Evolutionary conservation across 2,329 filamentous ascomycete species (phyloP).

Genomic region (Colletotrichum noveboracense): DNA sequence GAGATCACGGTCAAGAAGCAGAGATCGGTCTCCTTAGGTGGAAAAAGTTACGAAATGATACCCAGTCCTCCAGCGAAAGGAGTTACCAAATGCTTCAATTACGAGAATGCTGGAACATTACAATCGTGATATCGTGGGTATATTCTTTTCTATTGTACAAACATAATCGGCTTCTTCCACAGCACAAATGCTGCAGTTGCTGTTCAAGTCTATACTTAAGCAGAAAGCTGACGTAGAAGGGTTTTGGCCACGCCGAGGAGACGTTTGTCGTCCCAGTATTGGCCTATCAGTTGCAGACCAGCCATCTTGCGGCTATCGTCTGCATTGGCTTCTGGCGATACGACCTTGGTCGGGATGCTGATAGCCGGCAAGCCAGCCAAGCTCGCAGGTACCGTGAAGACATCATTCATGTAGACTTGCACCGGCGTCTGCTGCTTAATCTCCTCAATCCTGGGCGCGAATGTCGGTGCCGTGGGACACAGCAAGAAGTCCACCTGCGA

Average conservation of each 20-base stretch:
- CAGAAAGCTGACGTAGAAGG: conserved; percentile 37
- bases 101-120: background rate
- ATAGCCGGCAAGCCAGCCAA: conserved; percentile 89
- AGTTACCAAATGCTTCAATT: background rate
- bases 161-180: background rate
- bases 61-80: background rate
- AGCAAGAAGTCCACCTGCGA: conserved; percentile 83
- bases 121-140: background rate
- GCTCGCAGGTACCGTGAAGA: conserved; percentile 94
- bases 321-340: conserved; percentile 41
- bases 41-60: background rate
- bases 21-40: conserved; percentile 1
- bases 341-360: conserved; percentile 81
- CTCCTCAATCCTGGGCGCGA: conserved; percentile 69
- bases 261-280: conserved; percentile 76
- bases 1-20: conserved; percentile 19
- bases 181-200: background rate
- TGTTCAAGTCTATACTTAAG: background rate
- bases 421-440: conserved; percentile 62
- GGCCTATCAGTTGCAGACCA: conserved; percentile 80
- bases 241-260: conserved; percentile 64
- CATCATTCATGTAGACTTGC: conserved; percentile 90
- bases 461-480: conserved; percentile 83
- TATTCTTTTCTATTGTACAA: conserved; percentile 8
- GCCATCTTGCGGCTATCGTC: conserved; percentile 37